phyloP scores from a whole-genome alignment of 176 grass and related monocot genomes.

The Chloris gayana region DNA sequence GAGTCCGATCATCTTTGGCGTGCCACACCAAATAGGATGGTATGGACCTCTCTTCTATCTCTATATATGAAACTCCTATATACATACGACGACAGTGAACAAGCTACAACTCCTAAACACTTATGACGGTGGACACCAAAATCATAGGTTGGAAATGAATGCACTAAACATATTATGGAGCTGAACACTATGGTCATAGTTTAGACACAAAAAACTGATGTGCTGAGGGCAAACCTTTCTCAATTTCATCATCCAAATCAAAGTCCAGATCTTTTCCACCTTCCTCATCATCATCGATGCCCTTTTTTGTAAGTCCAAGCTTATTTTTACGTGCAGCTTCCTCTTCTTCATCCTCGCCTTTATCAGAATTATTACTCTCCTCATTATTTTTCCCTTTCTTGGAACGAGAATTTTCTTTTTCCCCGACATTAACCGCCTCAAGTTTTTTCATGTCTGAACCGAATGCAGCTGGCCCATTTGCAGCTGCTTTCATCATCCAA shows the following conservation, averaged over 20 bases:
- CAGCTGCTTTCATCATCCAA: conserved; percentile 99
- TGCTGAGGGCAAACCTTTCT: conserved; percentile 83
- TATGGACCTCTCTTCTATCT: too few species aligned
- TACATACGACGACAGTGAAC: too few species aligned
- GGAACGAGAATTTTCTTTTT: conserved; percentile 50
- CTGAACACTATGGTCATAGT: too few species aligned
- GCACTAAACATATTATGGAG: too few species aligned
- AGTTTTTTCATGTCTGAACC: conserved; percentile 70
- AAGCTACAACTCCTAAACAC: too few species aligned
- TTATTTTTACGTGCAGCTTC: conserved; percentile 69
- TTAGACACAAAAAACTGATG: too few species aligned
- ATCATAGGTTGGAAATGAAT: too few species aligned
- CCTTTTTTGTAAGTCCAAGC: conserved; percentile 59
- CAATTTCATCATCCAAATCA: conserved; percentile 98
- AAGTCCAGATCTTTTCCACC: conserved; percentile 79
- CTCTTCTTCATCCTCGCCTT: conserved; percentile 76
- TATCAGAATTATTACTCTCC: conserved; percentile 66
- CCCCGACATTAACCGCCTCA: conserved; percentile 40
- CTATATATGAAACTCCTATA: too few species aligned
- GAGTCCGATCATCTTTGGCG: too few species aligned
- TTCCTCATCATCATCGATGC: conserved; percentile 86
- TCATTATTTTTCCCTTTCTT: conserved; percentile 83
- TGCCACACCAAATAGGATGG: too few species aligned
- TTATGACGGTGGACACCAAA: too few species aligned
- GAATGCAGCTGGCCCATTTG: conserved; percentile 87